Conservation (phyloP, 2,329 filamentous ascomycete genomes). For the Aspergillus nomiae region DNA sequence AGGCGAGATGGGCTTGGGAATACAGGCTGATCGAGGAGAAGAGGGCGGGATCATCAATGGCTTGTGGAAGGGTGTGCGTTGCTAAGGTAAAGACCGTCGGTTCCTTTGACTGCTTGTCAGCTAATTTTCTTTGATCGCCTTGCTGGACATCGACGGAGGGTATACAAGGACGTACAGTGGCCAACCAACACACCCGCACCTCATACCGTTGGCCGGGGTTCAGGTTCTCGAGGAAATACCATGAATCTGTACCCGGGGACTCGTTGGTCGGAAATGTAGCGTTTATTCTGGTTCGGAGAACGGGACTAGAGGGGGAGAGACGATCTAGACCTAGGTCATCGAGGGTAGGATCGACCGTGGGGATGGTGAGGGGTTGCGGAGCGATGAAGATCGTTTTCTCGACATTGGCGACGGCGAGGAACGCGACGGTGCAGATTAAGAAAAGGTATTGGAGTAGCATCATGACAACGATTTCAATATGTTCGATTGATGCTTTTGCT, state of each 20-base stretch:
- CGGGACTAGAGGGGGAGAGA: constrained; percentile 61
- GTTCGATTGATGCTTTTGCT: neutral
- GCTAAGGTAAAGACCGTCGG: constrained; percentile 77
- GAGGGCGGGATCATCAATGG: constrained; percentile 65
- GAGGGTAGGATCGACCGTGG: constrained; percentile 58
- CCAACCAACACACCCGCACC: constrained; percentile 88
- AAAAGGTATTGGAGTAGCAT: constrained; percentile 20
- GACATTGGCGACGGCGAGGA: constrained; percentile 64
- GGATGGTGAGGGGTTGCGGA: constrained; percentile 60
- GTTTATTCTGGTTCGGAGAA: constrained; percentile 65
- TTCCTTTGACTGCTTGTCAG: constrained; percentile 61
- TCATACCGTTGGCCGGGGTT: constrained; percentile 79
- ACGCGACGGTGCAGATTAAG: constrained; percentile 20
- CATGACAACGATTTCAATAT: neutral
- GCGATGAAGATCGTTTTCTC: constrained; percentile 90
- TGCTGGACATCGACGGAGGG: neutral
- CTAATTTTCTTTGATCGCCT: neutral
- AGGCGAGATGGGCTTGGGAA: constrained; percentile 54
- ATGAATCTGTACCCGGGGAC: constrained; percentile 65
- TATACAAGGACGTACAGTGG: constrained; percentile 65
- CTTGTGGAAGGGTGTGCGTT: constrained; percentile 61
- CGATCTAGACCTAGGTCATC: constrained; percentile 64
- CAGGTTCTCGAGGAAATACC: constrained; percentile 76
- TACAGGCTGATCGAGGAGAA: constrained; percentile 66
- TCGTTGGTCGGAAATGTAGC: constrained; percentile 66